Percentiles rank a stretch among this genome's conserved stretches.
phyloP scores from a whole-genome alignment of 2,329 filamentous ascomycete species.

The Phaeoacremonium minimum region DNA sequence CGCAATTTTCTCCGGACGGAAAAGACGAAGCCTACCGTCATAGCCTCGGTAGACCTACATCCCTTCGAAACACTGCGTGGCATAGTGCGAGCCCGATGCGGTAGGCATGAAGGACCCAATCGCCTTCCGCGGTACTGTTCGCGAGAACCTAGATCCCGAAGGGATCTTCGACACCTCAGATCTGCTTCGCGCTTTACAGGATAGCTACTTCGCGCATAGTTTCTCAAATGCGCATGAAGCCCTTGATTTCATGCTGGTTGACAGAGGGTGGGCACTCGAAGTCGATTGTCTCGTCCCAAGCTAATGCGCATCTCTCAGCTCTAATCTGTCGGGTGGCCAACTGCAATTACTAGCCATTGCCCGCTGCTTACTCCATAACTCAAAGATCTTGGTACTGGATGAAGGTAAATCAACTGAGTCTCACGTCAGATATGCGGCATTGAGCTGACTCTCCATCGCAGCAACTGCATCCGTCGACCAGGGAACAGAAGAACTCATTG shows the following conservation, averaged over 20 bases:
- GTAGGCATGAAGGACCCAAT: neutral
- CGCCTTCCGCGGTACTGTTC: neutral
- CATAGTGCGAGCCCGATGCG: too few species aligned
- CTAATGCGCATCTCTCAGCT: neutral
- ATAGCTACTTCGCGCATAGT: neutral
- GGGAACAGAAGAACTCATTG: neutral
- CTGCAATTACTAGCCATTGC: neutral
- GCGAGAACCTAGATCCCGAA: neutral
- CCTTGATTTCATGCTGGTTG: neutral
- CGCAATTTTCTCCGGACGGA: conserved; percentile 60
- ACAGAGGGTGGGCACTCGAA: neutral
- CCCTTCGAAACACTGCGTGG: too few species aligned
- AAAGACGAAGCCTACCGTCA: conserved; percentile 61
- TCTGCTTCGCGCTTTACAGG: neutral
- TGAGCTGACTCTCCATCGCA: neutral
- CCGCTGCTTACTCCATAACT: neutral
- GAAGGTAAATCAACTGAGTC: neutral
- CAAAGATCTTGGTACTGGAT: neutral
- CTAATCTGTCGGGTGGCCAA: neutral
- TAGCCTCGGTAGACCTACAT: conserved; percentile 67
- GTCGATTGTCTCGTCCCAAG: neutral
- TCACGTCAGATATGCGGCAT: neutral
- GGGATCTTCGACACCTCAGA: neutral
- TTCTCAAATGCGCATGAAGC: neutral
- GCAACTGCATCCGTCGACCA: neutral